Conservation (phyloP, 768 basidiomycete species). For the Tricholomella constricta region DNA sequence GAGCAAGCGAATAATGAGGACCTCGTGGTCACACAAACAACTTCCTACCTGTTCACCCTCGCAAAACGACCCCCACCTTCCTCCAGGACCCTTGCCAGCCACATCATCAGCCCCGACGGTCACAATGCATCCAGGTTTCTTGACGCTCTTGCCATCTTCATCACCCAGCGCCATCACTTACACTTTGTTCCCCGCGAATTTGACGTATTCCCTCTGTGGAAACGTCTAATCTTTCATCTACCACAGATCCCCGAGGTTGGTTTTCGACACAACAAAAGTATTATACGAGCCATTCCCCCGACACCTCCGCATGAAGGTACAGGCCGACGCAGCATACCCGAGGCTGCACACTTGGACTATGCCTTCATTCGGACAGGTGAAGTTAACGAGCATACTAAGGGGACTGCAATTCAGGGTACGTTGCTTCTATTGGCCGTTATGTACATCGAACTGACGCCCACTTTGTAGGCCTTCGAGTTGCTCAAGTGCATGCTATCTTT, state of each 20-base stretch:
- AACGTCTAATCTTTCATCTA: slow-evolving; percentile 14
- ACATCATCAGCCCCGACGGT: slow-evolving; percentile 4
- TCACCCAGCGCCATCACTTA: background rate
- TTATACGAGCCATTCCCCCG: slow-evolving; percentile 13
- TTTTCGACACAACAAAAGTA: slow-evolving; percentile 1
- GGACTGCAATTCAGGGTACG: slow-evolving; percentile 1
- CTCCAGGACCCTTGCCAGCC: slow-evolving; percentile 16
- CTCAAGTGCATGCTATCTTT: slow-evolving; percentile 29
- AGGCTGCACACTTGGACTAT: slow-evolving; percentile 19
- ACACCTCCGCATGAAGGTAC: background rate
- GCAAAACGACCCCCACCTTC: background rate
- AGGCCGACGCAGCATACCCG: background rate
- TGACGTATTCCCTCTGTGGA: slow-evolving; percentile 11
- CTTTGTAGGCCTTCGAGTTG: slow-evolving; percentile 20
- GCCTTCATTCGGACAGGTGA: slow-evolving; percentile 18
- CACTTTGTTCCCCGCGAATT: background rate
- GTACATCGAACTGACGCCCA: background rate
- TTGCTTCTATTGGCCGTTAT: too few relatives aligned
- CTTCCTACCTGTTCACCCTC: background rate
- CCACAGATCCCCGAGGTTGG: slow-evolving; percentile 17
- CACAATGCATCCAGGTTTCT: slow-evolving; percentile 7
- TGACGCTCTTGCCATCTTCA: background rate
- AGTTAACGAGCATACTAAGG: slow-evolving; percentile 3
- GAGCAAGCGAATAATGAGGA: background rate
- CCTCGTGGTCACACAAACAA: background rate